These are phyloP conservation scores for Tribonema minus DNA, from an alignment of 108 stramenopile genomes.

Conservation along the genomic window DNA sequence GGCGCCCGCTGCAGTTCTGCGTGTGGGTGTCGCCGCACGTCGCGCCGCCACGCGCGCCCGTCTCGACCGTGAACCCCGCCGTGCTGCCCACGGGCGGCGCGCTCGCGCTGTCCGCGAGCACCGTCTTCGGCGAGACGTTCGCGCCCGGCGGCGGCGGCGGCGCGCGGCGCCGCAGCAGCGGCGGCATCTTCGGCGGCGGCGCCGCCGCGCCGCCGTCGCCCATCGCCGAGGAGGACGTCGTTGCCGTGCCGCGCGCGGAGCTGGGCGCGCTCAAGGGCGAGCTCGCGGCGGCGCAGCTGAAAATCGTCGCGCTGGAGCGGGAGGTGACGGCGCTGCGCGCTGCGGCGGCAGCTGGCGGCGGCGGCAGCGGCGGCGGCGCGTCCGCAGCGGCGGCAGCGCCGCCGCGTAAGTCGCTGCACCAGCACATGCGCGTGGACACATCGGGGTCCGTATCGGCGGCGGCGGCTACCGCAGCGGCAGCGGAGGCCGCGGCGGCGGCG, in stretches of 20 bases:
- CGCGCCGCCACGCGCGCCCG: constrained; percentile 8
- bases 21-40: constrained; percentile 37
- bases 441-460: not conserved
- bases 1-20: constrained; percentile 25
- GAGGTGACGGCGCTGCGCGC: not conserved
- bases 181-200: not conserved
- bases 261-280: not conserved
- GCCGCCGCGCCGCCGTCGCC: not conserved
- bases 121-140: not conserved
- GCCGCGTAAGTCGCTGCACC: not conserved
- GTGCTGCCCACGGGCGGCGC: constrained; percentile 15
- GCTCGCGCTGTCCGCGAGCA: too few species aligned
- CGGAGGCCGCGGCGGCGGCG: not conserved
- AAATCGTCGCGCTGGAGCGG: not conserved
- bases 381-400: not conserved
- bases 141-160: not conserved
- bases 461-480: not conserved
- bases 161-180: not conserved
- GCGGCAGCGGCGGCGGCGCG: not conserved
- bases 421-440: too few species aligned
- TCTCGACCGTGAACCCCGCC: constrained; percentile 25
- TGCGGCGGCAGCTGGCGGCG: not conserved
- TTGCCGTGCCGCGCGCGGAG: not conserved
- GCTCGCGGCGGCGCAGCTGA: not conserved
- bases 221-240: not conserved